Evolutionary conservation across 164 flowering plant species (phyloP).

Genomic region (Cinnamomum chago): DNA sequence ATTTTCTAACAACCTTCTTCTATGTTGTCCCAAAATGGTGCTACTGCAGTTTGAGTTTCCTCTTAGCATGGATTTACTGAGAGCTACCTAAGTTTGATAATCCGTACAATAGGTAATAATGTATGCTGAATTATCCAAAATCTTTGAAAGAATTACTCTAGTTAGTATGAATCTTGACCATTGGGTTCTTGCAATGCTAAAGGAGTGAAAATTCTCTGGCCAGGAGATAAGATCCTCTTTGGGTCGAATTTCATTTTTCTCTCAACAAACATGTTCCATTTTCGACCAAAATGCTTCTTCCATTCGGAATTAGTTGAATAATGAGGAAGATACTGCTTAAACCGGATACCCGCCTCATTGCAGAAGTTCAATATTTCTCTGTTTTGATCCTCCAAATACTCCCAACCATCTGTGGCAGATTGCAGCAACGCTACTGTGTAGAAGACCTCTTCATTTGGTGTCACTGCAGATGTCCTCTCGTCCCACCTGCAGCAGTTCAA

Average conservation of each 20-base stretch:
- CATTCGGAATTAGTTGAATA: slow-evolving; percentile 47
- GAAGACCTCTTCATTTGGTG: slow-evolving; percentile 77
- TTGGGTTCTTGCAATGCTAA: too few relatives aligned
- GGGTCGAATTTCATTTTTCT: slow-evolving; percentile 74
- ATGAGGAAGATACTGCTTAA: slow-evolving; percentile 74
- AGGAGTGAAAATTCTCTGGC: slow-evolving; percentile 60
- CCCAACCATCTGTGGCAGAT: slow-evolving; percentile 35
- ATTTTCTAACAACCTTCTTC: too few relatives aligned
- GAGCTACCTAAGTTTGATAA: too few relatives aligned
- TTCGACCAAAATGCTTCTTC: slow-evolving; percentile 65
- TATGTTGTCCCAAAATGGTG: too few relatives aligned
- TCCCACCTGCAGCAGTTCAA: slow-evolving; percentile 77
- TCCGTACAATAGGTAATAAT: too few relatives aligned
- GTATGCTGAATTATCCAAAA: too few relatives aligned
- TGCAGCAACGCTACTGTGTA: slow-evolving; percentile 62
- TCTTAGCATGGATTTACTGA: too few relatives aligned
- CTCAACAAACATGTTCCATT: slow-evolving; percentile 53
- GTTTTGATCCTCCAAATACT: slow-evolving; percentile 44
- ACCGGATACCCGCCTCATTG: slow-evolving; percentile 35
- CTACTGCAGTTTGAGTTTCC: too few relatives aligned
- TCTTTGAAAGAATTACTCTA: too few relatives aligned
- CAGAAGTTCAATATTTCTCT: slow-evolving; percentile 47
- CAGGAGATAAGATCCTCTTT: slow-evolving; percentile 60
- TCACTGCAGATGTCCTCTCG: slow-evolving; percentile 54
- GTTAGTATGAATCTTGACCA: too few relatives aligned